These are phyloP conservation scores for Guillardia theta DNA, from an alignment of 78 protist species.

Conservation along the genomic window DNA sequence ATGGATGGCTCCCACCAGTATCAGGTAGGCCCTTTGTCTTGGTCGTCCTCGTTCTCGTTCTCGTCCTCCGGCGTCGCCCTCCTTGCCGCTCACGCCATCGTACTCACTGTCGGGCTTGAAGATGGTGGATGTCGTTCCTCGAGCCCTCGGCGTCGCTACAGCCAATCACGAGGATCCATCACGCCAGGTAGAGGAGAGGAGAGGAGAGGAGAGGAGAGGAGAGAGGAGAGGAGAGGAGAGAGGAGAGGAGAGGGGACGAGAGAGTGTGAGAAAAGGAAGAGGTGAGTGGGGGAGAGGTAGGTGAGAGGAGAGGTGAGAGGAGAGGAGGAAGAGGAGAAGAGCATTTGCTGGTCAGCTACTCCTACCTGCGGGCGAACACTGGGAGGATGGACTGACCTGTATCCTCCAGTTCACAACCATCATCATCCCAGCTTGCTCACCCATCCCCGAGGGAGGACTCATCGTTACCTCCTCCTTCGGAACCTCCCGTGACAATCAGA, in stretches of 20 bases:
- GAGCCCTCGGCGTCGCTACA: slow-evolving; percentile 13
- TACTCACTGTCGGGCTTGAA: not conserved
- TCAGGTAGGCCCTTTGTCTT: not conserved
- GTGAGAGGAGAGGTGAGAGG: no score
- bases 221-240: no score
- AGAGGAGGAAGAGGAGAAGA: no score
- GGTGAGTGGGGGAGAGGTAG: no score
- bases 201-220: no score
- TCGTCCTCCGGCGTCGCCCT: not conserved
- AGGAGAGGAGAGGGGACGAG: no score
- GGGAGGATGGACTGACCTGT: no score
- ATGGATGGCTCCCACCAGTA: slow-evolving; percentile 19
- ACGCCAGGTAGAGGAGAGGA: not conserved
- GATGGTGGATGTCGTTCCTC: slow-evolving; percentile 22
- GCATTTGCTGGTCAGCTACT: no score
- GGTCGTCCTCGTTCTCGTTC: not conserved
- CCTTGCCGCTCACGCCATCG: not conserved
- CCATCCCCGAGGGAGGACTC: not conserved
- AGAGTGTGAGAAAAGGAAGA: no score
- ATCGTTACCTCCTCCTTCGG: not conserved
- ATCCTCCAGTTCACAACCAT: not conserved
- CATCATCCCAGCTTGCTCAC: slow-evolving; percentile 3
- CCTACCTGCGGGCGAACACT: no score
- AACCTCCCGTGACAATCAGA: not conserved
- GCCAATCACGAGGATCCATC: slow-evolving; percentile 17